phyloP scores from a whole-genome alignment of 495 filamentous ascomycete genomes.

The Aspergillus panamensis region DNA sequence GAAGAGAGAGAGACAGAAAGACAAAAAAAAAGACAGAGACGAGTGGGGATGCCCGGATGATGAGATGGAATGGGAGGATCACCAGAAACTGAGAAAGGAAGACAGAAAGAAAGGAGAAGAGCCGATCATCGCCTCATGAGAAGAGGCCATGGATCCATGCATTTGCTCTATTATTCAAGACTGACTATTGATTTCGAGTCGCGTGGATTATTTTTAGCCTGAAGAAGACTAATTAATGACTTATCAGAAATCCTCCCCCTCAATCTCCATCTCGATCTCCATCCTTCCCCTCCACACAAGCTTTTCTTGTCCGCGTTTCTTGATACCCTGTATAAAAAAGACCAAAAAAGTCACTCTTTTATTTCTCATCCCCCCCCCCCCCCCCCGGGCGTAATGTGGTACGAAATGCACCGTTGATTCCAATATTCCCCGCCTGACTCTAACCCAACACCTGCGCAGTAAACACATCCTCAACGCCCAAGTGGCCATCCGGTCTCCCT shows the following conservation, averaged over 20 bases:
- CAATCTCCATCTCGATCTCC: neutral
- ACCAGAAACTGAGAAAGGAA: neutral
- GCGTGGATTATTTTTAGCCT: slow-evolving; percentile 21
- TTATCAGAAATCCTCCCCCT: neutral
- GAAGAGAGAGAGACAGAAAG: slow-evolving; percentile 2
- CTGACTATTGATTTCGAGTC: slow-evolving; percentile 3
- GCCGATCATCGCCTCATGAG: slow-evolving; percentile 5
- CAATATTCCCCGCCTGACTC: neutral
- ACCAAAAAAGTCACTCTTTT: neutral
- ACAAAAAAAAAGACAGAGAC: slow-evolving; percentile 5
- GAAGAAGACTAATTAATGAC: slow-evolving; percentile 11
- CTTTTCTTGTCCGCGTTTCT: too few species aligned
- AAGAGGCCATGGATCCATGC: neutral
- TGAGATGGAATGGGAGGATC: neutral
- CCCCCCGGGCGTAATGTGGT: slow-evolving; percentile 19
- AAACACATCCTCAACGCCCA: slow-evolving; percentile 99
- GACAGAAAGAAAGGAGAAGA: slow-evolving; percentile 9
- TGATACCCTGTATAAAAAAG: too few species aligned
- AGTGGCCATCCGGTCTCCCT: slow-evolving; percentile 90
- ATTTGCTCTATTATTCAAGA: neutral
- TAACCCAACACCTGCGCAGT: slow-evolving; percentile 38
- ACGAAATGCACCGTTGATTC: neutral
- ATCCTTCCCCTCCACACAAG: neutral
- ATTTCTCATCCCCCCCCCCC: neutral
- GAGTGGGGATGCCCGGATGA: slow-evolving; percentile 5